Base-by-base conservation (phyloP, 768 basidiomycete species). In the Termitomyces sp. region DNA sequence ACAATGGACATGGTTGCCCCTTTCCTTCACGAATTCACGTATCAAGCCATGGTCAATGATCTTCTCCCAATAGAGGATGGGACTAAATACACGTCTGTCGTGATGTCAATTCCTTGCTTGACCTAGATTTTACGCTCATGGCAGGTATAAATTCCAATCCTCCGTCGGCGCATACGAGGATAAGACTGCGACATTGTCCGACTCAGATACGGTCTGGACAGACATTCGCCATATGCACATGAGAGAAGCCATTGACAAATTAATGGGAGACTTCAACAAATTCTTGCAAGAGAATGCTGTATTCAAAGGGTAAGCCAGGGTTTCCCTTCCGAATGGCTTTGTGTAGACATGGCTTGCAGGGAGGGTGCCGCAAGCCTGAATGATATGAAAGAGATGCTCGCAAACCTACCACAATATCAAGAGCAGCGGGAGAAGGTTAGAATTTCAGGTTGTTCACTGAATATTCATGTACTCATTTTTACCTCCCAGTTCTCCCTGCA, bases 361-460 rank as follows among this genome's bases (percentile, higher is more conserved):
- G 84, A 91, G 63, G 86, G 88, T 43, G 91, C 89, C 9, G 89
- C 91, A 46, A 94, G 84, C 64, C 70, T 99, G 46, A 96, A 94
- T 65, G 96, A 98, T 72, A 95, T 99, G 91, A 98, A 97, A 71
- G 97, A 99, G 66, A 97, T 98, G 96, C 78, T 99, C 34, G 97
- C 97, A 32, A 92, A 78, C 66, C 69, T 99, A 59, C 94, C 95
- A 2, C 93, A 97, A 71, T 97, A 90, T 64, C 91, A 95, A 72
- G 94, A 97, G 61, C 90, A 93, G 63, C 82, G 96, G 55, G 95
- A 99, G 69, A 94, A 94, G 83, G 94, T 89, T 37, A 19, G 71
- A 58, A 16, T 19, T 27, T 58, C 30, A 23, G 41, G 4, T 40
- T 28, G 16, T 34, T 54, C n/a, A 43, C 21, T n/a, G 25, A 44